phyloP scores from a whole-genome alignment of 2,329 filamentous ascomycete genomes.

The Phaeosphaeriaceae sp. region DNA sequence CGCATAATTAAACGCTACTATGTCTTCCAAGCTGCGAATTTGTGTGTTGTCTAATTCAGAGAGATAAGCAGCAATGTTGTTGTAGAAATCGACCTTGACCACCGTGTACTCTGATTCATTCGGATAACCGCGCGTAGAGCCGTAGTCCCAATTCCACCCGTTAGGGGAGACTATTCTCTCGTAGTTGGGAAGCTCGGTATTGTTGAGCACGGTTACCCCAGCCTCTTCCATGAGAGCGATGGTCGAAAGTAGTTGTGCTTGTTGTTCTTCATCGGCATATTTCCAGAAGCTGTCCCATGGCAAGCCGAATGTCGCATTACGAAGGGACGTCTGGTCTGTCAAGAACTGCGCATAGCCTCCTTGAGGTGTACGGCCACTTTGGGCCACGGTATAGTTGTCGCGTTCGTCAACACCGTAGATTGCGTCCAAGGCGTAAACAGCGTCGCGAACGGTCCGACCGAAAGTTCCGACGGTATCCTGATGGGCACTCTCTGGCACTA shows the following conservation, averaged over 20 bases:
- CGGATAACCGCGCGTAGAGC: constrained; percentile 66
- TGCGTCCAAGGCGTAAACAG: constrained; percentile 69
- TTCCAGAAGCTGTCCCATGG: constrained; percentile 78
- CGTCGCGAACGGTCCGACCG: constrained; percentile 73
- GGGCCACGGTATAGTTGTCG: constrained; percentile 72
- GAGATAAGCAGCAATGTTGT: constrained; percentile 71
- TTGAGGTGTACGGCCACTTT: constrained; percentile 62
- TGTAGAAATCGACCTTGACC: constrained; percentile 75
- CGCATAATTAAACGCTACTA: constrained; percentile 53
- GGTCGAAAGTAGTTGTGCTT: constrained; percentile 57
- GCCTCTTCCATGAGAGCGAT: constrained; percentile 64
- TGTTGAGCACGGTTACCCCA: constrained; percentile 74
- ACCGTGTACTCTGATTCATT: constrained; percentile 79
- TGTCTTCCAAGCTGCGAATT: constrained; percentile 35
- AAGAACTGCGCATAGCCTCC: constrained; percentile 68
- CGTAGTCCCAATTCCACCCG: constrained; percentile 80
- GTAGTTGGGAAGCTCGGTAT: constrained; percentile 72
- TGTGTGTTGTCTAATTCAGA: constrained; percentile 64
- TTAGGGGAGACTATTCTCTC: constrained; percentile 68
- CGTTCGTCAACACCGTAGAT: constrained; percentile 70
- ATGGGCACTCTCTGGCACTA: constrained; percentile 70
- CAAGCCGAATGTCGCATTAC: constrained; percentile 72
- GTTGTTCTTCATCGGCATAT: constrained; percentile 65
- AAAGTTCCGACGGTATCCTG: constrained; percentile 76
- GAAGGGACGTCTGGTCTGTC: constrained; percentile 61